These are phyloP conservation scores for Raphanus raphanistrum DNA, from an alignment of 345 rosid genomes.

Conservation along the genomic window DNA sequence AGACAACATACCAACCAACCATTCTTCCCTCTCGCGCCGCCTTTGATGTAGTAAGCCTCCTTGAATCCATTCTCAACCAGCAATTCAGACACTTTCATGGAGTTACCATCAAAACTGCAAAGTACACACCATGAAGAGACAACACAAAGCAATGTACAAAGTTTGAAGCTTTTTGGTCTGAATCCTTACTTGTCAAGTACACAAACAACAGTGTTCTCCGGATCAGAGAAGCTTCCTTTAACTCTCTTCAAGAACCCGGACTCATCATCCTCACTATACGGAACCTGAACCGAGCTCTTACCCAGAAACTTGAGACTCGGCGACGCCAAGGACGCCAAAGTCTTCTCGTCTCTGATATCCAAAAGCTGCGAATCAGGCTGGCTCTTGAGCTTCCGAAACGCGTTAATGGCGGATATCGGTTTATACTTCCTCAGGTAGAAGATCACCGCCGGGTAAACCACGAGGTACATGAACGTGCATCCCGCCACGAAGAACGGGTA, in stretches of 20 bases:
- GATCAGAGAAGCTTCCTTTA: conserved; percentile 55
- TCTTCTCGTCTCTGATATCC: conserved; percentile 73
- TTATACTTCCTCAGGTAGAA: conserved; percentile 72
- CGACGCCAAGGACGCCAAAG: conserved; percentile 53
- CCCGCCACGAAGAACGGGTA: conserved; percentile 90
- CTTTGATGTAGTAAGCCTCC: conserved; percentile 83
- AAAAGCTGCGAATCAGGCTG: conserved; percentile 67
- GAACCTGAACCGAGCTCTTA: conserved; percentile 59
- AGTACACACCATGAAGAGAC: conserved; percentile 14
- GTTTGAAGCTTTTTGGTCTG: conserved; percentile 11
- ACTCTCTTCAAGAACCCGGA: conserved; percentile 59
- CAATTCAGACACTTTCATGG: conserved; percentile 70
- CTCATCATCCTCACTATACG: conserved; percentile 54
- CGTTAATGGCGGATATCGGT: conserved; percentile 57
- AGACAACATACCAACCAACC: conserved; percentile 85
- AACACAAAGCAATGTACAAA: background rate
- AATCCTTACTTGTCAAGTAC: conserved; percentile 75
- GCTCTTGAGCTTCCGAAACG: conserved; percentile 66
- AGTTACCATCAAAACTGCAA: conserved; percentile 84
- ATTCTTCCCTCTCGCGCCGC: conserved; percentile 79
- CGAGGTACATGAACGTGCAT: conserved; percentile 76
- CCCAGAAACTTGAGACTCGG: conserved; percentile 62
- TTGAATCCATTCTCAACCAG: conserved; percentile 73
- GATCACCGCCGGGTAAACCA: conserved; percentile 57
- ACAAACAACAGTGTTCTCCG: conserved; percentile 58